Percentiles rank a stretch among this genome's conserved stretches.
phyloP scores from a whole-genome alignment of 2,329 filamentous ascomycete species.

The Colletotrichum zoysiae region DNA sequence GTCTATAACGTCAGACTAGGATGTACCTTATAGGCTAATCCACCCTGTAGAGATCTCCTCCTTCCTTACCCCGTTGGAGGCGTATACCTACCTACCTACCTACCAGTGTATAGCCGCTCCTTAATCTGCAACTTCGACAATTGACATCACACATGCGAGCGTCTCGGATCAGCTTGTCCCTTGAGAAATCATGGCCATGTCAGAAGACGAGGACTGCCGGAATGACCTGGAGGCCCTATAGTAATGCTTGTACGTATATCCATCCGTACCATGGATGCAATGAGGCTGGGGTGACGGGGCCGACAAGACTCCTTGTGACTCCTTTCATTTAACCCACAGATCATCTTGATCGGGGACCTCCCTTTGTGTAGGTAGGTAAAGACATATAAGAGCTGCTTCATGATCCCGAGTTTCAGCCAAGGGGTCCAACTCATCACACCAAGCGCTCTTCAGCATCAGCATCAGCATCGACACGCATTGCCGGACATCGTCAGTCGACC shows the following conservation, averaged over 20 bases:
- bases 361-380: neutral
- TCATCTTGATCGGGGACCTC: neutral
- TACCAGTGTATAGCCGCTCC: conserved; percentile 11
- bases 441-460: no score
- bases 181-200: neutral
- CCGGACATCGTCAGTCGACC: neutral
- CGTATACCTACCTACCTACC: no score
- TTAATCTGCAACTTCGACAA: neutral
- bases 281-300: conserved; percentile 1
- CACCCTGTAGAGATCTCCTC: no score
- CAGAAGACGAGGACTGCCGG: neutral
- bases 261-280: neutral
- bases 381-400: neutral
- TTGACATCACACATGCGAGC: neutral
- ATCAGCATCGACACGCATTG: neutral
- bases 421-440: neutral
- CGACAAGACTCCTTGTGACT: neutral
- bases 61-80: no score
- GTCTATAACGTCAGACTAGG: no score
- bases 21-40: no score
- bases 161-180: neutral
- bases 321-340: neutral
- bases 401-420: neutral
- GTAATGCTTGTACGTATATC: no score
- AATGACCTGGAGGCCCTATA: neutral